Conservation (phyloP, 108 stramenopile genomes). For the Pseudonitzschia delicatissima region DNA sequence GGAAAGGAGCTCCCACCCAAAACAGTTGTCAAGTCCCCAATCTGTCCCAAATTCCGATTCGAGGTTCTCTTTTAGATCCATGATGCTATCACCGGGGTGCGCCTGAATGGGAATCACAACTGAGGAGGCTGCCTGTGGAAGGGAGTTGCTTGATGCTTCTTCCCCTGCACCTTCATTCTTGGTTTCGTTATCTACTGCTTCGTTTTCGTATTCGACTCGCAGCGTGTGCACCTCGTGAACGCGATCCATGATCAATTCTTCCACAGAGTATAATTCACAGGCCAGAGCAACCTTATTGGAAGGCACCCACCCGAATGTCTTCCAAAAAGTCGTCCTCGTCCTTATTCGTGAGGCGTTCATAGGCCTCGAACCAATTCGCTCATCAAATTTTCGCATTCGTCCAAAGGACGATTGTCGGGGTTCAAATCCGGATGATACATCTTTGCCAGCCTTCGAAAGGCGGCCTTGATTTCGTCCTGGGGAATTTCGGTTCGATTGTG, state of each 20-base stretch:
- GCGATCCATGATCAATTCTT: constrained; percentile 20
- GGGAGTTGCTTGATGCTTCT: background rate
- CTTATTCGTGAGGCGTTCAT: constrained; percentile 23
- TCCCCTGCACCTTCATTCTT: background rate
- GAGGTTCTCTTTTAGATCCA: constrained; percentile 29
- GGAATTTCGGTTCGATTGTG: background rate
- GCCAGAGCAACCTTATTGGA: constrained; percentile 32
- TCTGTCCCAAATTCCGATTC: constrained; percentile 15
- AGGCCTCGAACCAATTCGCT: constrained; percentile 28
- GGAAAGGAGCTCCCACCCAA: constrained; percentile 1
- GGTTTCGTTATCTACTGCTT: background rate
- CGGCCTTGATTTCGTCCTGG: constrained; percentile 1
- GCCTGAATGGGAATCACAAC: constrained; percentile 6
- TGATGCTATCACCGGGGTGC: constrained; percentile 35
- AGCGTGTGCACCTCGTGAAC: constrained; percentile 31
- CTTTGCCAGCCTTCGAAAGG: constrained; percentile 12
- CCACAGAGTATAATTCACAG: constrained; percentile 32
- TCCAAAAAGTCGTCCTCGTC: background rate
- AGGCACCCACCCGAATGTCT: background rate
- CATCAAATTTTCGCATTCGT: constrained; percentile 17
- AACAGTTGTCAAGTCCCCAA: constrained; percentile 16
- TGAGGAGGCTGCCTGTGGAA: background rate
- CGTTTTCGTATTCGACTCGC: background rate
- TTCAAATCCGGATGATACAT: constrained; percentile 16
- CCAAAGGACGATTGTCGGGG: background rate